phyloP scores from a whole-genome alignment of 2,329 filamentous ascomycete species.

The Penicillium griseofulvum region DNA sequence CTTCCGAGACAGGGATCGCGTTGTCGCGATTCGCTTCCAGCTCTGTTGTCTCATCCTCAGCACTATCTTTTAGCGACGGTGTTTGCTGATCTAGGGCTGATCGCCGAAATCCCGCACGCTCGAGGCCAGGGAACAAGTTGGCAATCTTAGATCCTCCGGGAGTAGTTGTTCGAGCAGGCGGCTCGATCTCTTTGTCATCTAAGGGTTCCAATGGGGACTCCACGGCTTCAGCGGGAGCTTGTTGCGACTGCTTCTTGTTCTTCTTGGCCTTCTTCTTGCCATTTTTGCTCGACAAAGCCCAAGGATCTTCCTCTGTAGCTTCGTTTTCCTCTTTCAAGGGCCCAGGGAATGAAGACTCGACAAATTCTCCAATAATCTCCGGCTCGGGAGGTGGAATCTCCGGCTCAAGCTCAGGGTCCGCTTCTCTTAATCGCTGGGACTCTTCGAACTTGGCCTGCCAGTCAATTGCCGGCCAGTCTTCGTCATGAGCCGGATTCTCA shows the following conservation, averaged over 20 bases:
- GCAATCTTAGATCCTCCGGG: constrained; percentile 30
- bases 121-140: constrained; percentile 36
- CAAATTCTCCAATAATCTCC: constrained; percentile 28
- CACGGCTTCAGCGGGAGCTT: constrained; percentile 11
- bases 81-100: constrained; percentile 20
- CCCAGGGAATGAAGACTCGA: constrained; percentile 27
- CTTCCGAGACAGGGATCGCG: constrained; percentile 47
- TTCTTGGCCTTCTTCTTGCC: constrained; percentile 34
- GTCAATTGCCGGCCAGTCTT: constrained; percentile 39
- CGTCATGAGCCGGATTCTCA: constrained; percentile 18
- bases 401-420: constrained; percentile 22
- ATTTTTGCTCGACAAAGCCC: constrained; percentile 22
- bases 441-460: constrained; percentile 31
- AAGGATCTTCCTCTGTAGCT: constrained; percentile 11
- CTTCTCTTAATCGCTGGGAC: constrained; percentile 23
- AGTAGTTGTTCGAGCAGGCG: constrained; percentile 19
- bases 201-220: constrained; percentile 4
- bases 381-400: constrained; percentile 17
- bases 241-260: constrained; percentile 29
- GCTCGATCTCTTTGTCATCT: constrained; percentile 22
- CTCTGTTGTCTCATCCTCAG: constrained; percentile 40
- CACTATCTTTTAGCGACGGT: constrained; percentile 38
- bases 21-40: constrained; percentile 43
- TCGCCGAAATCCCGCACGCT: constrained; percentile 34
- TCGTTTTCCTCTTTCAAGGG: constrained; percentile 18